Percentiles rank a stretch among this genome's conserved stretches.
phyloP scores from a whole-genome alignment of 1,284 basidiomycete genomes.

The Trichosporon sp. region DNA sequence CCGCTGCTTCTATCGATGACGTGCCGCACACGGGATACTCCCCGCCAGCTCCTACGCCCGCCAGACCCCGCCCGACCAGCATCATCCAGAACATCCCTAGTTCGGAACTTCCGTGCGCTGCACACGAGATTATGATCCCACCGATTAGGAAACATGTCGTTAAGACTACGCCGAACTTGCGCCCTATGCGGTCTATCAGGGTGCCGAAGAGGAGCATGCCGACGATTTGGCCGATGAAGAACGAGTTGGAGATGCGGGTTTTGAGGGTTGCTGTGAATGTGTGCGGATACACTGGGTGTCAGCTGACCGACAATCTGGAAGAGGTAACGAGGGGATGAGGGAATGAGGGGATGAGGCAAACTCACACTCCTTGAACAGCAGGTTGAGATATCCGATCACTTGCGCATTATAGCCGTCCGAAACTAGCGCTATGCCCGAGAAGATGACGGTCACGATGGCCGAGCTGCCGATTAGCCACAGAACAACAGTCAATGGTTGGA shows the following conservation, averaged over 20 bases:
- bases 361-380: constrained; percentile 9
- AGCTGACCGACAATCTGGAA: neutral
- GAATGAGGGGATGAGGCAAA: constrained; percentile 2
- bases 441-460: constrained; percentile 16
- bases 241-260: constrained; percentile 66
- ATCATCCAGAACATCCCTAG: constrained; percentile 65
- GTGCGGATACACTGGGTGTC: constrained; percentile 21
- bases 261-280: constrained; percentile 59
- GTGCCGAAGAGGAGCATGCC: constrained; percentile 50
- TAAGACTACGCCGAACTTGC: constrained; percentile 63
- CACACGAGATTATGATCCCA: constrained; percentile 66
- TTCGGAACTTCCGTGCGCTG: constrained; percentile 56
- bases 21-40: constrained; percentile 71
- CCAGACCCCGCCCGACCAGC: constrained; percentile 64
- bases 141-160: constrained; percentile 67
- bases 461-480: neutral
- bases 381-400: constrained; percentile 19
- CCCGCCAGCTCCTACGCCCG: constrained; percentile 60
- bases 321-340: no score
- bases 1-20: constrained; percentile 64
- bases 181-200: constrained; percentile 64
- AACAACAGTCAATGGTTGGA: neutral
- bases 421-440: constrained; percentile 26
- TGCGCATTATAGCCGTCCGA: constrained; percentile 33
- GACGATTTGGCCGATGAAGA: constrained; percentile 58